phyloP scores from a whole-genome alignment of 352 stramenopile species.

The Globisporangium emineosum region DNA sequence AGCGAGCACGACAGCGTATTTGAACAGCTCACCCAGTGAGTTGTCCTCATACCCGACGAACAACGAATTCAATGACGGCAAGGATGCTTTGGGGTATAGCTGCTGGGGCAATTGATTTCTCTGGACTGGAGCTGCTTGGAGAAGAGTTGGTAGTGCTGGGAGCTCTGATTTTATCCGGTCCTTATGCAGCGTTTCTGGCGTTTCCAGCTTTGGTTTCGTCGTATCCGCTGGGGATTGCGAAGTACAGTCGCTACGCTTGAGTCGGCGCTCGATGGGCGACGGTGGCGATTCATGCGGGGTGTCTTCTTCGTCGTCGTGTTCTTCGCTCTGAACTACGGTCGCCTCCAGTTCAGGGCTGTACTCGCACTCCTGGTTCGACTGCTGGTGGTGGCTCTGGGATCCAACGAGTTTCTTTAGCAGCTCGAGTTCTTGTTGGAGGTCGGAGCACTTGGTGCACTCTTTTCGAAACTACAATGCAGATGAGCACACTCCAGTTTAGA shows the following conservation, averaged over 20 bases:
- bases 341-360: constrained; percentile 8
- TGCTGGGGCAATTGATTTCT: background rate
- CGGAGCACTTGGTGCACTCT: constrained; percentile 16
- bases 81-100: constrained; percentile 10
- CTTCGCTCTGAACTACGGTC: constrained; percentile 10
- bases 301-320: background rate
- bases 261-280: background rate
- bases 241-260: background rate
- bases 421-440: constrained; percentile 22
- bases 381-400: background rate
- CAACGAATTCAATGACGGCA: constrained; percentile 17
- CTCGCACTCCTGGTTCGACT: constrained; percentile 14
- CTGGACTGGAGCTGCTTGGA: background rate
- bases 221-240: background rate
- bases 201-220: background rate
- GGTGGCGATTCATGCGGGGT: background rate
- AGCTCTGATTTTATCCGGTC: background rate
- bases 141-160: background rate
- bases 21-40: constrained; percentile 59
- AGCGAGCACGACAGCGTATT: constrained; percentile 64
- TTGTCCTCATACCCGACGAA: constrained; percentile 40
- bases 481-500: constrained; percentile 12
- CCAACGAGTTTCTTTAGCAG: background rate
- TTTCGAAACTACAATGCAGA: constrained; percentile 1
- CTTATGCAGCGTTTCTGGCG: background rate